Base-by-base conservation (phyloP, 345 rosid genomes). In the Streptanthus diversifolius region DNA sequence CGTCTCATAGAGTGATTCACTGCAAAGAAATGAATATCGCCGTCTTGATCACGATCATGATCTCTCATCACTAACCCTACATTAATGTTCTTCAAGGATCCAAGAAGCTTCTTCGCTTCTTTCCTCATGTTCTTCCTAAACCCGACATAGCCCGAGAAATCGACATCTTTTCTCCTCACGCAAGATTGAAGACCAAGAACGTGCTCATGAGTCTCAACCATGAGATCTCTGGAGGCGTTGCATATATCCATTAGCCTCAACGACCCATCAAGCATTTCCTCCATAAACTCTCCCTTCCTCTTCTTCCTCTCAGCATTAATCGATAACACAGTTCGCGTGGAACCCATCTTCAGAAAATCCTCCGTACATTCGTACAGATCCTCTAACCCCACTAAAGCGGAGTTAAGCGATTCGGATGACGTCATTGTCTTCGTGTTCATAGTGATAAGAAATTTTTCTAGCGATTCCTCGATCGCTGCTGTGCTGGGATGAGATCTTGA, bases 401-500 rank as follows among this genome's bases (percentile, higher is more conserved):
- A 25, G 66, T 63, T 63, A 43, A 87, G 79, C 8, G 86, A 79
- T 15, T 76, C 82, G 2, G 83, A 80, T 53, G 86, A 65, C 7
- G 82, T 63, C 11, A 80, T 14, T 14, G 56, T 37, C 11, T 82
- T 45, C 13, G 84, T 47, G 29, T 71, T 70, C 37, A 75, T 86
- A 75, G 57, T 69, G 13, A 60, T 35, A 33, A 77, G 80, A 64
- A 87, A 72, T 66, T 80, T 85, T 70, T 63, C 67, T 14, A 87
- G 81, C 81, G 80, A 83, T 36, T 86, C 89, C 71, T 90, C 90
- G 2, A 84, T 61, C 51, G 41, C 80, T 32, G 63, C 36, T 18
- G 88, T 85, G 52, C 71, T 77, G 13, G 96, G 97, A 82, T 93
- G 93, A 59, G 93, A 82, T 57, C 92, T 86, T 63, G 91, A 80